phyloP scores from a whole-genome alignment of 108 stramenopile species.

The Tribonema minus region DNA sequence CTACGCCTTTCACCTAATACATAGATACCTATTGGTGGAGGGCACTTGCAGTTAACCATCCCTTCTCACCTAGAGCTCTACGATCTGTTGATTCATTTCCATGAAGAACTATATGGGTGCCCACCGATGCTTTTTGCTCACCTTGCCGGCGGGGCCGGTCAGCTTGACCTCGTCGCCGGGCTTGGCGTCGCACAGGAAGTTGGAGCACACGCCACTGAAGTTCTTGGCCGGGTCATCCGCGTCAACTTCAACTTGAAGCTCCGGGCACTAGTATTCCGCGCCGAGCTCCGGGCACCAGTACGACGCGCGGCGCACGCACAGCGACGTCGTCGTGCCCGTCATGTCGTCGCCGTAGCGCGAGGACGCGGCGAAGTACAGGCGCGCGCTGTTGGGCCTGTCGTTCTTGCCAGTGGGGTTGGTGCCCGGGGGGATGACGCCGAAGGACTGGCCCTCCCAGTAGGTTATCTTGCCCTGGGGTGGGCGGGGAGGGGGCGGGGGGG shows the following conservation, averaged over 20 bases:
- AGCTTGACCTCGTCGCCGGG: constrained; percentile 80
- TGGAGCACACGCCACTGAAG: constrained; percentile 96
- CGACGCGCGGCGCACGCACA: constrained; percentile 83
- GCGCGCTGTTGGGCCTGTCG: constrained; percentile 89
- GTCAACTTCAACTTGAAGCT: too few relatives aligned
- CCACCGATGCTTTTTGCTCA: too few relatives aligned
- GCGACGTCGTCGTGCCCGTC: too few relatives aligned
- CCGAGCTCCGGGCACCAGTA: constrained; percentile 68
- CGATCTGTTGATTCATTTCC: too few relatives aligned
- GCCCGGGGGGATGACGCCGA: constrained; percentile 93
- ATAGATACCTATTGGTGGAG: too few relatives aligned
- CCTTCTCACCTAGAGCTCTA: too few relatives aligned
- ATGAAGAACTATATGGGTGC: too few relatives aligned
- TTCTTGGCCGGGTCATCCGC: constrained; percentile 97
- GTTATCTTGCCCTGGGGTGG: constrained; percentile 96
- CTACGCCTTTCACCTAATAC: too few relatives aligned
- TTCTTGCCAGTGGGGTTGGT: constrained; percentile 71
- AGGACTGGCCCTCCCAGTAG: constrained; percentile 97
- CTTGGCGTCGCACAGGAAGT: constrained; percentile 89
- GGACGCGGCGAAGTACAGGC: constrained; percentile 95
- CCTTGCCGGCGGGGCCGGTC: constrained; percentile 55
- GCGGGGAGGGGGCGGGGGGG: too few relatives aligned
- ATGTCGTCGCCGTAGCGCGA: too few relatives aligned
- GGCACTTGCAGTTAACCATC: too few relatives aligned
- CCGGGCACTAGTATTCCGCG: too few relatives aligned